Conservation (phyloP, 78 protist genomes). For the Dictyostelium firmibasis region DNA sequence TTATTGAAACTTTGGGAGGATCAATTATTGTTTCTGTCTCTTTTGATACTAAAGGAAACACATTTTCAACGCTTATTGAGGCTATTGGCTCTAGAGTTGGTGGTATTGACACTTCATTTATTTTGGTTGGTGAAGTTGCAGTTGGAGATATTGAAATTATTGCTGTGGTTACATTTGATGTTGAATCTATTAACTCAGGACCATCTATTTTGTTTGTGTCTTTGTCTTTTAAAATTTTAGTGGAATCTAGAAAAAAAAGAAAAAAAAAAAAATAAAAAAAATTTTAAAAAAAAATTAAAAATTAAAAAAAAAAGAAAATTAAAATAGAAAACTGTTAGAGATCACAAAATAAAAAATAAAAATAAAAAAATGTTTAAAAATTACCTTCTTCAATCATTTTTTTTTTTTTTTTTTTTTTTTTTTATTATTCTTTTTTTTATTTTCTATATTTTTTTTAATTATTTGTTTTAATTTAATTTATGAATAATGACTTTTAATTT, state of each 20-base stretch:
- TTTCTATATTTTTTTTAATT: too few species aligned
- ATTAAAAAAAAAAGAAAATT: too few species aligned
- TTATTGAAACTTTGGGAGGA: background rate
- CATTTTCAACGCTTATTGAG: background rate
- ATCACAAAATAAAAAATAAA: too few species aligned
- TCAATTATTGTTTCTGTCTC: background rate
- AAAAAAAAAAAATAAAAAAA: too few species aligned
- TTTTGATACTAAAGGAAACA: background rate
- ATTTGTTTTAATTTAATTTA: too few species aligned
- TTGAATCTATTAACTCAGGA: background rate
- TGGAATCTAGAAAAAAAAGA: background rate
- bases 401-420: too few species aligned
- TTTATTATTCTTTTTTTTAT: too few species aligned
- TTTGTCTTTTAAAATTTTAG: background rate
- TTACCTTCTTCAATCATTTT: too few species aligned
- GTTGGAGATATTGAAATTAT: background rate
- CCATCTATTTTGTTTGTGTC: background rate
- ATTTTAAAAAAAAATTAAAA: too few species aligned
- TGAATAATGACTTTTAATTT: too few species aligned
- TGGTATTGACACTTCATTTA: background rate
- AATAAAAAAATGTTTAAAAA: too few species aligned
- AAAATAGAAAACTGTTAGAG: too few species aligned
- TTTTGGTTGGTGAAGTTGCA: background rate
- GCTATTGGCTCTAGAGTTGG: background rate
- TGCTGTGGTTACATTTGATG: background rate